phyloP scores from a whole-genome alignment of 108 stramenopile genomes.

The Skeletonema costatum region DNA sequence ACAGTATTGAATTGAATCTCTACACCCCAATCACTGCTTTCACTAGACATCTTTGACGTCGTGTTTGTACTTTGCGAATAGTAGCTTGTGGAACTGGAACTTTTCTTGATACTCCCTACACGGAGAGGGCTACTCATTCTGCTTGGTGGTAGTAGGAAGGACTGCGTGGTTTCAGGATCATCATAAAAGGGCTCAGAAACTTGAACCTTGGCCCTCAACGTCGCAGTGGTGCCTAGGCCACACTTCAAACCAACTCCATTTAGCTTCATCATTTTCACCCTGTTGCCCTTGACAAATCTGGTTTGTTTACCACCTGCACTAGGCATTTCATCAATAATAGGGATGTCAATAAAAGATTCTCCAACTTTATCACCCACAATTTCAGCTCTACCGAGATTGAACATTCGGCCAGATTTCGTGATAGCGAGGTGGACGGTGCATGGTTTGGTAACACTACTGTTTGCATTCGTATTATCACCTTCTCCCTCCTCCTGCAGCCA shows the following conservation, averaged over 20 bases:
- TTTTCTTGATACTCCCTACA: background rate
- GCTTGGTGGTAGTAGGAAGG: background rate
- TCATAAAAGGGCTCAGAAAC: constrained; percentile 8
- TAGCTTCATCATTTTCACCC: constrained; percentile 23
- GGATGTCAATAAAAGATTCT: background rate
- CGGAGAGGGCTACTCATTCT: background rate
- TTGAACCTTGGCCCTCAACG: constrained; percentile 21
- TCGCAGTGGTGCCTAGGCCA: constrained; percentile 20
- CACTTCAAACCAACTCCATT: constrained; percentile 29
- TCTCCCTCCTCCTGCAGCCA: background rate
- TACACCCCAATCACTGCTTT: background rate
- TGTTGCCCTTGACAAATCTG: background rate
- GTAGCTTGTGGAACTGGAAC: background rate
- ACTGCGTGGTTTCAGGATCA: background rate
- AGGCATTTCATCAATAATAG: background rate
- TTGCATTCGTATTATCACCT: background rate
- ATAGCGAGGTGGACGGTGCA: background rate
- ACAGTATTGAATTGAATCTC: background rate
- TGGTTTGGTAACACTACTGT: background rate
- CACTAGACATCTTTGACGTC: background rate
- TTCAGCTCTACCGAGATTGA: background rate
- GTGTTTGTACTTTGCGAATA: background rate
- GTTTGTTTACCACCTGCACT: background rate
- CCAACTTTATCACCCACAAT: background rate
- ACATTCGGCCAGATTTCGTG: background rate